A percentile compares a stretch with the other conserved stretches of the same genome.
phyloP scores from a whole-genome alignment of 2,329 filamentous ascomycete species.

The Venturia effusa region DNA sequence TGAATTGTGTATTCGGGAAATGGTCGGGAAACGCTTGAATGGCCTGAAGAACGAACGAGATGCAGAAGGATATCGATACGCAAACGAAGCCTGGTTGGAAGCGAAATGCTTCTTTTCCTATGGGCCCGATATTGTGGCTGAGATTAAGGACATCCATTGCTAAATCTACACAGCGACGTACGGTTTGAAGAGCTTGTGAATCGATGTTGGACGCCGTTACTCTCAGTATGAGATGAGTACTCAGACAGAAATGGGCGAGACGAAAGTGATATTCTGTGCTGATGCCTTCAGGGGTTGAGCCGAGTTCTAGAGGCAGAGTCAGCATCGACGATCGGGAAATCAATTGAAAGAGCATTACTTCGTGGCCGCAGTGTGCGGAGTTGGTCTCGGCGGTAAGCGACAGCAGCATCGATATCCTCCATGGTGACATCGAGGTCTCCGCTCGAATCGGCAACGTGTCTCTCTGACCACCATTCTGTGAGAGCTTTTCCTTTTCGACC shows the following conservation, averaged over 20 bases:
- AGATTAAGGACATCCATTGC: not conserved
- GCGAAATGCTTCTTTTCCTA: not conserved
- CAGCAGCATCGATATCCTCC: constrained; percentile 1
- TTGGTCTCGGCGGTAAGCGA: not conserved
- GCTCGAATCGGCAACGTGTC: not conserved
- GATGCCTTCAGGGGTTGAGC: not conserved
- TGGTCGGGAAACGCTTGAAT: not conserved
- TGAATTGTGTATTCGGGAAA: not conserved
- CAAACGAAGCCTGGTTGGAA: not conserved
- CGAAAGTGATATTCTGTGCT: constrained; percentile 1
- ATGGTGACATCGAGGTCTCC: not conserved
- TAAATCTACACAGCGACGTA: not conserved
- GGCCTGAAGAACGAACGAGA: not conserved
- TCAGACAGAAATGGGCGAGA: not conserved
- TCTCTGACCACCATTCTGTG: constrained; percentile 2
- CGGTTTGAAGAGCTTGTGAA: not conserved
- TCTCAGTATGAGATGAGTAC: not conserved
- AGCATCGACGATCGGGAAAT: not conserved
- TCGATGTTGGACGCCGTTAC: not conserved
- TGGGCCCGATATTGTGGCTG: not conserved
- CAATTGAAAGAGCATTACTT: not conserved
- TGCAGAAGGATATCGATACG: not conserved
- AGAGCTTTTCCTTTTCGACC: not conserved
- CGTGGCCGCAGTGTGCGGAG: not conserved
- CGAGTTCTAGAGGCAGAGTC: not conserved